These are phyloP conservation scores for Cryptomeria japonica DNA, from an alignment of 75 land plant genomes.

Conservation along the genomic window DNA sequence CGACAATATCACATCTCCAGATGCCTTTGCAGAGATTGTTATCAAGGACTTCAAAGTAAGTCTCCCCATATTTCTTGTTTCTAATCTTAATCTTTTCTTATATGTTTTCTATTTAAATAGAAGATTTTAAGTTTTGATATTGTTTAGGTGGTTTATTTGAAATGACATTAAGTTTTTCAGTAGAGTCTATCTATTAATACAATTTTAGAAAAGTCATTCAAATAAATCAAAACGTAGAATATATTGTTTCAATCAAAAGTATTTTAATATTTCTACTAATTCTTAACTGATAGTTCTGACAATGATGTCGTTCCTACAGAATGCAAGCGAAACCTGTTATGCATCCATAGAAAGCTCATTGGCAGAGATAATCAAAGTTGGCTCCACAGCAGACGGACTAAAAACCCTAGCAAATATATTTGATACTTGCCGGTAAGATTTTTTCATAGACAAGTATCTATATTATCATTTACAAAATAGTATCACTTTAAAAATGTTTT, in stretches of 20 bases:
- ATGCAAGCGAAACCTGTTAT: constrained; percentile 51
- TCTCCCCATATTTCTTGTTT: not conserved
- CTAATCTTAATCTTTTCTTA: not conserved
- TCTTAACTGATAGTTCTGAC: not conserved
- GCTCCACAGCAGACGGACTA: constrained; percentile 38
- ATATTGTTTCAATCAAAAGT: no score
- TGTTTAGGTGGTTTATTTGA: no score
- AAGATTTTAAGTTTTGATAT: no score
- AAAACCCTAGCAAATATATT: constrained; percentile 35
- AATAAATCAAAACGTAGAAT: no score
- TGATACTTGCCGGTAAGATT: constrained; percentile 50
- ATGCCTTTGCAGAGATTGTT: constrained; percentile 26
- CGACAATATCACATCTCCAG: constrained; percentile 26
- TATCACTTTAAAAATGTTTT: no score
- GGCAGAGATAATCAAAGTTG: constrained; percentile 42
- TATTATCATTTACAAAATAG: not conserved
- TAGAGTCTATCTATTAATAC: no score
- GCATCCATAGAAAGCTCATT: constrained; percentile 48
- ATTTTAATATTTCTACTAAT: not conserved
- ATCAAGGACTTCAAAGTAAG: constrained; percentile 33
- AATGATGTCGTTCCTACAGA: constrained; percentile 22
- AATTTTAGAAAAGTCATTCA: no score
- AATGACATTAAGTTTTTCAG: no score
- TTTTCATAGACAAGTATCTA: not conserved
- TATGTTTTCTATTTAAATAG: not conserved